Conservation (phyloP, 768 basidiomycete genomes). For the Chalciporus piperatus region DNA sequence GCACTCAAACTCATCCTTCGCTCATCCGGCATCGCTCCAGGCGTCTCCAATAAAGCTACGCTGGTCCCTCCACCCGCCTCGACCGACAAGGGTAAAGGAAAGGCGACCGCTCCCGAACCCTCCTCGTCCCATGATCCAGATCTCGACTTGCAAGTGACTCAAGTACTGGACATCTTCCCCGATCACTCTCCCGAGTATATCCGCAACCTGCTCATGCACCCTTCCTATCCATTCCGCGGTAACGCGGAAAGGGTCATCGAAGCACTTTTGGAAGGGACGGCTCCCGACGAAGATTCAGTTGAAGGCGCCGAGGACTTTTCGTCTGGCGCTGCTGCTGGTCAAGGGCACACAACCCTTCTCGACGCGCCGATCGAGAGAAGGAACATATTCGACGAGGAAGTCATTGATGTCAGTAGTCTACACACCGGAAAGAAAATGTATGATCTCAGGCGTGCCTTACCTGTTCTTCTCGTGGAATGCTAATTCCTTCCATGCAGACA, state of each 20-base stretch:
- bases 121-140: slow-evolving; percentile 34
- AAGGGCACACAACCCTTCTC: neutral
- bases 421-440: slow-evolving; percentile 66
- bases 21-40: slow-evolving; percentile 51
- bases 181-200: slow-evolving; percentile 57
- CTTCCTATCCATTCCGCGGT: slow-evolving; percentile 46
- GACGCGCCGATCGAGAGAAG: slow-evolving; percentile 42
- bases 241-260: slow-evolving; percentile 62
- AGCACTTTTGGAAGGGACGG: slow-evolving; percentile 73
- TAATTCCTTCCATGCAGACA: slow-evolving; percentile 34
- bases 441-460: slow-evolving; percentile 12
- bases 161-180: slow-evolving; percentile 77
- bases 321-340: neutral
- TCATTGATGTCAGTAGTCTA: slow-evolving; percentile 60
- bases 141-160: slow-evolving; percentile 57
- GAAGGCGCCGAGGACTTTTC: slow-evolving; percentile 6
- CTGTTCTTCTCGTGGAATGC: slow-evolving; percentile 1
- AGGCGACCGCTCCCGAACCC: slow-evolving; percentile 20
- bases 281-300: slow-evolving; percentile 40
- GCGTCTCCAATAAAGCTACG: slow-evolving; percentile 11
- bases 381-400: slow-evolving; percentile 76
- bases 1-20: slow-evolving; percentile 62
- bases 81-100: slow-evolving; percentile 42
- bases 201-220: slow-evolving; percentile 50
- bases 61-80: slow-evolving; percentile 31